Evolutionary conservation across 2,329 filamentous ascomycete genomes (phyloP).

Genomic region (Botrytis byssoidea): DNA sequence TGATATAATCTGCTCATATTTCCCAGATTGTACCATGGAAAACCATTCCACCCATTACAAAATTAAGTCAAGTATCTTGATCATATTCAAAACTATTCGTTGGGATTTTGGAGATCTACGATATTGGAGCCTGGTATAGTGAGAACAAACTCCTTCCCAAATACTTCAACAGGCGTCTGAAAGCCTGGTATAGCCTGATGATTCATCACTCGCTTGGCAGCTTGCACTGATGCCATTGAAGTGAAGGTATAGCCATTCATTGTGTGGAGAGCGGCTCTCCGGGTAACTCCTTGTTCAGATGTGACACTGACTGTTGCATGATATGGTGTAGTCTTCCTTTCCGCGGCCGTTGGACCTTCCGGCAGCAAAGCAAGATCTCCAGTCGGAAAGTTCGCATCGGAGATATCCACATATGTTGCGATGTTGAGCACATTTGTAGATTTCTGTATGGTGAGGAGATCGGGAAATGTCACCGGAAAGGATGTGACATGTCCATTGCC

Average conservation of each 20-base stretch:
- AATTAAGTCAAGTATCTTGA: background rate
- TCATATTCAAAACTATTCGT: background rate
- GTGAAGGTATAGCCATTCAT: background rate
- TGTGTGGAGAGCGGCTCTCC: background rate
- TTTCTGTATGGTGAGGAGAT: background rate
- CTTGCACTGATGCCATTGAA: background rate
- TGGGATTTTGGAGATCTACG: background rate
- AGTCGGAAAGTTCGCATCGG: background rate
- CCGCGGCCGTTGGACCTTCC: background rate
- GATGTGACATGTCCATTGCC: background rate
- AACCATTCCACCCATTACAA: background rate
- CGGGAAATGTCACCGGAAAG: background rate
- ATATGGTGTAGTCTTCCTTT: background rate
- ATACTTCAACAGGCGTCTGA: background rate
- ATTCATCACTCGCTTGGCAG: background rate
- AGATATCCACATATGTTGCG: background rate
- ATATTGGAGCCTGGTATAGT: background rate
- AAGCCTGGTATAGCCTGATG: background rate
- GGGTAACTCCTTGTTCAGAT: background rate
- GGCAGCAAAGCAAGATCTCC: background rate
- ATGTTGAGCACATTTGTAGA: background rate
- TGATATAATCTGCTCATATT: accelerated
- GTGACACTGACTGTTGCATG: background rate
- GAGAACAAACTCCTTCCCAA: background rate
- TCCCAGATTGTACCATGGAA: background rate